These are phyloP conservation scores for Euphorbia pulcherrima DNA, from an alignment of 345 rosid species.

Conservation along the genomic window DNA sequence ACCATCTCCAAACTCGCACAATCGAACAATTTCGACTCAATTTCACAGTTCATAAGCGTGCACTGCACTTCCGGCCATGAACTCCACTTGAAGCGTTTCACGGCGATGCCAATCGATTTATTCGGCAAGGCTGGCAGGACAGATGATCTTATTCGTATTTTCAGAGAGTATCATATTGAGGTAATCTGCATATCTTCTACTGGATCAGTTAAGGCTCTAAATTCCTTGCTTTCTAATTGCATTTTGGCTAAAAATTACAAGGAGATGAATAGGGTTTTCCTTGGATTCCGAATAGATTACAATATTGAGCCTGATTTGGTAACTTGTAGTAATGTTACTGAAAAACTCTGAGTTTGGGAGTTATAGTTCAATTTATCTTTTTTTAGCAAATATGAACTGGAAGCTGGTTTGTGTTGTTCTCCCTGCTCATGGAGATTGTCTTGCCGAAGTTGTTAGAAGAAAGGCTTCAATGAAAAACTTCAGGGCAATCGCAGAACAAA, in stretches of 20 bases:
- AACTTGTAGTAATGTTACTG: conserved; percentile 57
- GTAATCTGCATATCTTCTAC: conserved; percentile 10
- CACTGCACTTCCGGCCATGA: conserved; percentile 54
- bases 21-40: too few species aligned
- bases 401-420: too few species aligned
- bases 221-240: conserved; percentile 64
- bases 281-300: conserved; percentile 53
- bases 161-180: conserved; percentile 44
- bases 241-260: conserved; percentile 51
- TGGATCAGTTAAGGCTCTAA: conserved; percentile 53
- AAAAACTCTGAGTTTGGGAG: conserved; percentile 60
- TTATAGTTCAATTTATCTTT: conserved; percentile 55
- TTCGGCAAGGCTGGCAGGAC: conserved; percentile 80
- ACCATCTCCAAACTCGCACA: too few species aligned
- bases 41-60: conserved; percentile 58
- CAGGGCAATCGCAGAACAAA: too few species aligned
- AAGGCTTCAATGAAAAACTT: too few species aligned
- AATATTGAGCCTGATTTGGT: conserved; percentile 56
- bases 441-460: too few species aligned
- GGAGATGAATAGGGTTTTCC: conserved; percentile 57
- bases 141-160: conserved; percentile 49
- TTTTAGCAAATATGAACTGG: conserved; percentile 73
- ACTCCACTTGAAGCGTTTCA: conserved; percentile 53
- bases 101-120: conserved; percentile 56
- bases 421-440: too few species aligned